These are phyloP conservation scores for Astrephomene gubernaculifera DNA, from an alignment of 139 green algal genomes.

Conservation along the genomic window DNA sequence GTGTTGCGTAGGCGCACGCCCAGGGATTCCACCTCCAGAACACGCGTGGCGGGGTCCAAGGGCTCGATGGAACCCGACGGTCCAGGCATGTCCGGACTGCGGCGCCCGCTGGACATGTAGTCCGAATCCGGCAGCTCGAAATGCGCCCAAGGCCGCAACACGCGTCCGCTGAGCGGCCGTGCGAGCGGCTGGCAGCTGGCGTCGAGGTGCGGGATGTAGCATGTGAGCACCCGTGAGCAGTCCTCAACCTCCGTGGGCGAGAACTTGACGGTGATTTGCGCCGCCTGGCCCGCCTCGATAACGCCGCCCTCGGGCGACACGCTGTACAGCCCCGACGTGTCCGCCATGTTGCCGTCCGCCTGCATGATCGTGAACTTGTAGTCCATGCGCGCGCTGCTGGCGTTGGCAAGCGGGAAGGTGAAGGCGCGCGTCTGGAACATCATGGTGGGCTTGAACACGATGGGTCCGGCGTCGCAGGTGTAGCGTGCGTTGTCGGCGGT, in stretches of 20 bases:
- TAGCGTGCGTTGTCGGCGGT: slow-evolving; percentile 67
- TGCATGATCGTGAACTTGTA: slow-evolving; percentile 57
- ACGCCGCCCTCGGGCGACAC: slow-evolving; percentile 62
- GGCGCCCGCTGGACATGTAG: slow-evolving; percentile 68
- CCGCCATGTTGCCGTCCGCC: slow-evolving; percentile 34
- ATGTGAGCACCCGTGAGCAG: slow-evolving; percentile 61
- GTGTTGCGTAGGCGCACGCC: slow-evolving; percentile 78
- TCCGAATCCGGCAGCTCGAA: slow-evolving; percentile 84
- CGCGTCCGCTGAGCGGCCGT: slow-evolving; percentile 59
- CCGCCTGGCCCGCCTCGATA: slow-evolving; percentile 52
- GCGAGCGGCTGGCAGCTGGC: slow-evolving; percentile 44
- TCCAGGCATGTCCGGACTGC: slow-evolving; percentile 71
- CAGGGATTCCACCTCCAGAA: slow-evolving; percentile 81
- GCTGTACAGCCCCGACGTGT: slow-evolving; percentile 62
- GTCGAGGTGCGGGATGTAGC: slow-evolving; percentile 73
- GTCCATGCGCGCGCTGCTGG: slow-evolving; percentile 61
- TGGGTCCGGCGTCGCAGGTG: slow-evolving; percentile 62
- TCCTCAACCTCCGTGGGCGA: slow-evolving; percentile 79
- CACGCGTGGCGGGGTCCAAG: slow-evolving; percentile 74
- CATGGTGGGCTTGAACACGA: slow-evolving; percentile 85
- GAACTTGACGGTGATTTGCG: slow-evolving; percentile 78
- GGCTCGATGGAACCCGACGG: slow-evolving; percentile 66
- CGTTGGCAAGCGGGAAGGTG: slow-evolving; percentile 82
- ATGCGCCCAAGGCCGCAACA: slow-evolving; percentile 85
- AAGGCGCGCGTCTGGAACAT: slow-evolving; percentile 87